phyloP scores from a whole-genome alignment of 176 grass and related monocot genomes.

The Oryza meridionalis region DNA sequence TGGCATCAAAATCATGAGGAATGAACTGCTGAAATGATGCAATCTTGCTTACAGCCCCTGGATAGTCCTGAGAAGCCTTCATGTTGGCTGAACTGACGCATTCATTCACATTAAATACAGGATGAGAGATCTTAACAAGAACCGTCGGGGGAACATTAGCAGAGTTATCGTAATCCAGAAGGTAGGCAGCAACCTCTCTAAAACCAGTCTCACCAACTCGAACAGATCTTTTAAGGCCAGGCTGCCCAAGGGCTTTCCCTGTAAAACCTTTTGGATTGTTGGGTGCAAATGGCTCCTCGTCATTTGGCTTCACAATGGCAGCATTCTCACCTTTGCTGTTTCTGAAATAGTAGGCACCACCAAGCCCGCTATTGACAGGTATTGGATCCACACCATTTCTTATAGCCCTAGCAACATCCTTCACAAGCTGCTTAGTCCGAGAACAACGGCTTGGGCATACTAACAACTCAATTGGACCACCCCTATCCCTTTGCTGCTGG shows the following conservation, averaged over 20 bases:
- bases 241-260: constrained; percentile 76
- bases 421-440: constrained; percentile 60
- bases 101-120: constrained; percentile 70
- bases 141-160: constrained; percentile 72
- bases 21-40: constrained; percentile 76
- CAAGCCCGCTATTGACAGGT: constrained; percentile 64
- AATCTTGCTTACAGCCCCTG: constrained; percentile 67
- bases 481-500: constrained; percentile 58
- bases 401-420: constrained; percentile 72
- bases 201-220: constrained; percentile 73
- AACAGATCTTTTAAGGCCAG: constrained; percentile 78
- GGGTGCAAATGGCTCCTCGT: constrained; percentile 83
- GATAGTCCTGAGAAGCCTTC: constrained; percentile 35
- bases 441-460: constrained; percentile 52
- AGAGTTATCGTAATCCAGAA: constrained; percentile 66
- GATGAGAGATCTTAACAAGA: constrained; percentile 77
- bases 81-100: constrained; percentile 26
- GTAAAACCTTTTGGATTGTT: constrained; percentile 86
- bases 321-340: constrained; percentile 67
- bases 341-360: constrained; percentile 77
- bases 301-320: constrained; percentile 84
- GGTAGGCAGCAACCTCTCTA: constrained; percentile 80
- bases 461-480: constrained; percentile 65
- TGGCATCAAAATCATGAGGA: constrained; percentile 87
- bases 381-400: constrained; percentile 61